These are phyloP conservation scores for Colletotrichum trifolii DNA, from an alignment of 2,329 filamentous ascomycete genomes.

Conservation along the genomic window DNA sequence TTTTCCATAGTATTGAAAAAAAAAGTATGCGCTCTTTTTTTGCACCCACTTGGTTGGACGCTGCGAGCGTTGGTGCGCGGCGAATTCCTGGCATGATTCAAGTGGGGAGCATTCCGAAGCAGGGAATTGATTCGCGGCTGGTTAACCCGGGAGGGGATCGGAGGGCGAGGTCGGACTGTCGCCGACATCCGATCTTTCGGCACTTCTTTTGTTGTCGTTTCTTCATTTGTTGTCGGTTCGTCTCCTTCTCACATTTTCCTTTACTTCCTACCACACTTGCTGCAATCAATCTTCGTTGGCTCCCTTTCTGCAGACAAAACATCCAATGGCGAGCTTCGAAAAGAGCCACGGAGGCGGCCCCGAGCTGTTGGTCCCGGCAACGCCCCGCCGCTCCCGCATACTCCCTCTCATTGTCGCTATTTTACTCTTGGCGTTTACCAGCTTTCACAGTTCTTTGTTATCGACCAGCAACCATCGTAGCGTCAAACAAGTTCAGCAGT, in stretches of 20 bases:
- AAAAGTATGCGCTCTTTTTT: no score
- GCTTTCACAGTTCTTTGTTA: slow-evolving; percentile 4
- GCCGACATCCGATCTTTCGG: slow-evolving; percentile 17
- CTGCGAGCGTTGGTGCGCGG: slow-evolving; percentile 8
- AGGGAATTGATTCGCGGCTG: slow-evolving; percentile 17
- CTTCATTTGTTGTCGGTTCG: not conserved
- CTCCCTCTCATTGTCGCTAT: slow-evolving; percentile 11
- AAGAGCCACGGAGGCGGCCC: not conserved
- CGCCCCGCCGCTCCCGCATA: not conserved
- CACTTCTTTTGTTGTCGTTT: not conserved
- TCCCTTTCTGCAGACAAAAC: not conserved
- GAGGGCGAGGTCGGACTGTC: slow-evolving; percentile 25
- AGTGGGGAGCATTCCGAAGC: slow-evolving; percentile 12
- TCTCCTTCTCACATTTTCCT: not conserved
- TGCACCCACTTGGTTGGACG: no score
- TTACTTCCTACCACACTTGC: no score
- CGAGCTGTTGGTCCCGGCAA: not conserved
- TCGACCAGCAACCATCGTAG: not conserved
- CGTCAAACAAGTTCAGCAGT: slow-evolving; percentile 47
- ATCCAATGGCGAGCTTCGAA: not conserved
- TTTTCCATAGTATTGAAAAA: no score
- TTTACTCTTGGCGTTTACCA: slow-evolving; percentile 1
- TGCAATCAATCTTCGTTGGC: not conserved
- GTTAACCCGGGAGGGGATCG: slow-evolving; percentile 24
- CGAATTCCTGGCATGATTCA: slow-evolving; percentile 9